These are phyloP conservation scores for Musa troglodytarum DNA, from an alignment of 176 grass and related monocot species.

Conservation along the genomic window DNA sequence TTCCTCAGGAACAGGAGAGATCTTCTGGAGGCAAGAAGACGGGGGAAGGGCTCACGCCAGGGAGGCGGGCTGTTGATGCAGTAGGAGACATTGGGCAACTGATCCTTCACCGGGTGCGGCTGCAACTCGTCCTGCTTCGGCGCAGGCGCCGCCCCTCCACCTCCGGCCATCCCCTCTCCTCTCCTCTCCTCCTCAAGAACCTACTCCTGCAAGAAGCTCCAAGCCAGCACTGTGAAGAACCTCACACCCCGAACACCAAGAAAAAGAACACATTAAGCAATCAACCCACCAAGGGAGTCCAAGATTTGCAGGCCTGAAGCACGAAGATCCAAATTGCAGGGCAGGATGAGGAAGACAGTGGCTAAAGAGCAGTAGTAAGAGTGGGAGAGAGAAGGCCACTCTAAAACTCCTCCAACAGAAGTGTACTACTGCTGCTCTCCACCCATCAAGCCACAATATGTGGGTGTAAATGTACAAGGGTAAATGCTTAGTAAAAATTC, in stretches of 20 bases:
- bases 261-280: background rate
- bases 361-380: background rate
- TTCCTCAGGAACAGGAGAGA: background rate
- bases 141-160: constrained; percentile 43
- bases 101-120: constrained; percentile 91
- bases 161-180: constrained; percentile 49
- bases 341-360: background rate
- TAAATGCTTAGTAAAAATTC: no score
- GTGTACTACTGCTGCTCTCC: background rate
- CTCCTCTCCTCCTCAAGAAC: background rate
- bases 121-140: constrained; percentile 93
- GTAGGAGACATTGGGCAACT: constrained; percentile 73
- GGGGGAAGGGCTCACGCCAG: constrained; percentile 55
- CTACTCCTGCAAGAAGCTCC: background rate
- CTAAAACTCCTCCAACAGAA: background rate
- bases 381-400: background rate
- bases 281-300: background rate
- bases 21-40: no score
- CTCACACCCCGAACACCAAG: no score
- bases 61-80: constrained; percentile 98
- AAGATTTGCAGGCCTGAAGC: background rate
- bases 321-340: background rate
- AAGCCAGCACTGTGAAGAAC: background rate
- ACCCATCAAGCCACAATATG: background rate
- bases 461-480: background rate